Base-by-base conservation (phyloP, 495 filamentous ascomycete genomes). In the Penicillium pulvis region DNA sequence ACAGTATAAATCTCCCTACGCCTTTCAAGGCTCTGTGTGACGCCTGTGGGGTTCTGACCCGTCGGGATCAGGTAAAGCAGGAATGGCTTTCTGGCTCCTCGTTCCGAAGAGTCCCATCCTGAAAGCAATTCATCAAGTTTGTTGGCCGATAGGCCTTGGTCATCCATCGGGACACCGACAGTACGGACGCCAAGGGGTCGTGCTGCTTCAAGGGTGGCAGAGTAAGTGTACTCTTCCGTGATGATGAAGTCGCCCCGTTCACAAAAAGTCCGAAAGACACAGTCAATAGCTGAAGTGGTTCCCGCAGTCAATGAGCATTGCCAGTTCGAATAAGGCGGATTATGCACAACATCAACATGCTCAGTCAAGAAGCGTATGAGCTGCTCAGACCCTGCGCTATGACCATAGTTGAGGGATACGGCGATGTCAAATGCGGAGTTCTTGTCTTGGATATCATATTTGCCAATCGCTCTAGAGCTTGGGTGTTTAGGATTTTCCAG, bases 31-130 rank as follows among this genome's bases (percentile, higher is more conserved):
- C 81, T 69, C 71, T 88, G 85, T 24, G 90, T 92, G 33, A 87
- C 82, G 3, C 90, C 90, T 2, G 90, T 91, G 0, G 90, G 90
- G 64, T 93, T 93, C 74, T 93, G 90, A 6, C 90, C 90, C 7
- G 85, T 82, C 3, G 90, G 90, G 28, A 93, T 86, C 0, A 88
- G 62, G 51, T 71, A 71, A 12, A 71, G 31, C 7, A 71, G 4
- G n/a, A 14, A n/a, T 9, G 69, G 69, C 43, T 67, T 41, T 17
- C 2, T 69, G 14, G 50, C 48, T 23, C 60, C 60, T 19, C 36
- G 31, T 12, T 17, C 14, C 0, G 58, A n/a, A 4, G 17, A 6
- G 41, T 70, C 54, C 68, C 68, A 71, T 5, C 12, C 19, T 11
- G n/a, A 31, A 4, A 71, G 46, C 1, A 50, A 26, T 20, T 39